Percentiles rank a stretch among this genome's conserved stretches.
Evolutionary conservation across 768 basidiomycete species (phyloP).

Genomic region (Candolleomyces aberdarensis): DNA sequence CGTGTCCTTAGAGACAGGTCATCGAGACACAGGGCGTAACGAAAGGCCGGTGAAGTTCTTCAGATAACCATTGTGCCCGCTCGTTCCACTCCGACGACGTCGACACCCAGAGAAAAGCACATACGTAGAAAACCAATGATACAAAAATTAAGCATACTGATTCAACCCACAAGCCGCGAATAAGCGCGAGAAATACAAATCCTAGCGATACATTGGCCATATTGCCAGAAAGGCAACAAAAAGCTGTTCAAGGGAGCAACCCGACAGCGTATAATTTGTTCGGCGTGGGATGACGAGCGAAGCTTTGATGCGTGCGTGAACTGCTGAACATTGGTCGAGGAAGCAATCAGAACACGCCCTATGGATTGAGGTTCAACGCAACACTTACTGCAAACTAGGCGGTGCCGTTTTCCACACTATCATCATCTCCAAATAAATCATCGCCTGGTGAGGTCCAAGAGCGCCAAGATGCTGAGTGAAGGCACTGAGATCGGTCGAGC

Average conservation of each 20-base stretch:
- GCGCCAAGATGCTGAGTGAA: conserved; percentile 11
- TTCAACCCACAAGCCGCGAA: background rate
- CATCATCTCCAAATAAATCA: conserved; percentile 48
- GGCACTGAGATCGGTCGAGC: conserved; percentile 8
- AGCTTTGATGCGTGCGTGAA: conserved; percentile 13
- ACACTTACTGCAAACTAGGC: conserved; percentile 54
- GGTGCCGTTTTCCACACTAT: conserved; percentile 65
- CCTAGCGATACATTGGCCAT: background rate
- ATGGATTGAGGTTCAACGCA: background rate
- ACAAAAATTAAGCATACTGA: too few relatives aligned
- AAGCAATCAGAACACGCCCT: background rate
- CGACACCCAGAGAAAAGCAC: too few relatives aligned
- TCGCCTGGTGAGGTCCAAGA: conserved; percentile 20
- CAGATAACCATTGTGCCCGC: too few relatives aligned
- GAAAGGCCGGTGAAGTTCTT: too few relatives aligned
- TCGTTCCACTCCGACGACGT: too few relatives aligned
- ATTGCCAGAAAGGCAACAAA: too few relatives aligned
- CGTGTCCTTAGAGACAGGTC: too few relatives aligned
- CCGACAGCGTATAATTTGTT: too few relatives aligned
- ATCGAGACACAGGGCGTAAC: too few relatives aligned
- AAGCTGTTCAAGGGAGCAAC: too few relatives aligned
- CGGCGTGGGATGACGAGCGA: background rate
- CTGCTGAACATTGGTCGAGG: conserved; percentile 32
- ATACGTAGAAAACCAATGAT: too few relatives aligned
- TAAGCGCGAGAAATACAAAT: background rate